Conservation (phyloP, 139 green algal genomes). For the Chlorella sp. region DNA sequence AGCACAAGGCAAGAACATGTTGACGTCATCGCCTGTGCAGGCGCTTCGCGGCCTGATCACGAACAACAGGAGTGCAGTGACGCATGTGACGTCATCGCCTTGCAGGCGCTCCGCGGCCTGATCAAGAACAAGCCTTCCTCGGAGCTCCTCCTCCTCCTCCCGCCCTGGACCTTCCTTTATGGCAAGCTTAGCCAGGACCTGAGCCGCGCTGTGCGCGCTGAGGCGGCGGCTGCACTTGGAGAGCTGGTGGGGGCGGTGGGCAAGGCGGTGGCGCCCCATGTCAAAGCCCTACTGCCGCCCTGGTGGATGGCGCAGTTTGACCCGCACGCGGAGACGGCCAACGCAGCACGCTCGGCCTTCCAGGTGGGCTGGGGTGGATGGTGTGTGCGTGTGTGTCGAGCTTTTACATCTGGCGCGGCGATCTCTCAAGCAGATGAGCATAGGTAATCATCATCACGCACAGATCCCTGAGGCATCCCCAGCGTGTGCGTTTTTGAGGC, state of each 20-base stretch:
- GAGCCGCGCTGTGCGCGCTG: constrained; percentile 52
- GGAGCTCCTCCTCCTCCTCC: constrained; percentile 38
- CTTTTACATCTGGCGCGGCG: no score
- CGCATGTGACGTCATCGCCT: no score
- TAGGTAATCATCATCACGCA: no score
- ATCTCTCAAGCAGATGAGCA: no score
- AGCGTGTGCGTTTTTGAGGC: not conserved
- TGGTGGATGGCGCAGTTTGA: constrained; percentile 71
- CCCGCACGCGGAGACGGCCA: constrained; percentile 49
- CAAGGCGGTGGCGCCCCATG: constrained; percentile 36
- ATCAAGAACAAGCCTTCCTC: constrained; percentile 18
- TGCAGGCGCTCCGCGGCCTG: constrained; percentile 38
- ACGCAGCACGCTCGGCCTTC: constrained; percentile 40
- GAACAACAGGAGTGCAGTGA: no score
- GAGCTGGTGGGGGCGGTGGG: constrained; percentile 32
- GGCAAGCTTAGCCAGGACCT: constrained; percentile 58
- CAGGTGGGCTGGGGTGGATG: constrained; percentile 21
- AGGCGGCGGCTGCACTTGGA: constrained; percentile 39
- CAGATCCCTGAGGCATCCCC: no score
- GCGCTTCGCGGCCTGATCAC: no score
- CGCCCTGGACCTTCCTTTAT: constrained; percentile 67
- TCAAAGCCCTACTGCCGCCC: constrained; percentile 50
- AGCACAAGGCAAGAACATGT: no score
- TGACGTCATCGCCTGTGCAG: no score
- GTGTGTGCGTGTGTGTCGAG: no score